Evolutionary conservation across 2,329 filamentous ascomycete genomes (phyloP), one percentile per base, ranked within the genome.

Genomic region (Sclerotinia spermophila): DNA sequence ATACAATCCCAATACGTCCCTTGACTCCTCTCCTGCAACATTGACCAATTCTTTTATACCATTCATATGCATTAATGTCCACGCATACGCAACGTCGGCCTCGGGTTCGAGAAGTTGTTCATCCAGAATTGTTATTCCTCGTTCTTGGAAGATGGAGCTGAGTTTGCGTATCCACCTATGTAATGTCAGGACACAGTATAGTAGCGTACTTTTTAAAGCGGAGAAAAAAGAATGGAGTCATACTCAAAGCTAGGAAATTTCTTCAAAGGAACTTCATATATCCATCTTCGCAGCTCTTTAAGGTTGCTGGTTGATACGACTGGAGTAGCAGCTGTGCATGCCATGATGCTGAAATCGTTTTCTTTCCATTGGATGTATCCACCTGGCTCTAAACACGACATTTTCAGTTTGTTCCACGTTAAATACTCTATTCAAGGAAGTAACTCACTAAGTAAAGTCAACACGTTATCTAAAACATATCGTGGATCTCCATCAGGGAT

Each of bases 301-400:
- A 69, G 45, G 10, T 56, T n/a, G n/a, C 6, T 21, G 33, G 44
- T 55, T 42, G 45, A 19, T 27, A 56, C 21, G 5, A 53, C 59
- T 5, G 67, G 58, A 21, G 24, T 55, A 10, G 33, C 33, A 44
- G 58, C 33, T n/a, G 35, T 64, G 27, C 58, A 65, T 8, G 7
- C 30, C 5, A 69, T 44, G 10, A 13, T 24, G 13, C 45, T 38
- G 45, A 65, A 64, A 35, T 69, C 67, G 17, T 11, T 24, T 19
- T 65, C 67, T 21, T 69, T 62, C 67, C 67, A 69, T 38, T 69
- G 67, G 21, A 69, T 65, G 33, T 69, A 65, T 30, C 67, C 67
- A 5, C 67, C 67, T 7, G 67, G 67, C 17, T 38, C 67, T 69
- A 56, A 17, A 65, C 19, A n/a, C 13, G 21, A 44, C n/a, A 38